Conservation (phyloP, 805 yeast genomes). For the Saturnispora sekii region DNA sequence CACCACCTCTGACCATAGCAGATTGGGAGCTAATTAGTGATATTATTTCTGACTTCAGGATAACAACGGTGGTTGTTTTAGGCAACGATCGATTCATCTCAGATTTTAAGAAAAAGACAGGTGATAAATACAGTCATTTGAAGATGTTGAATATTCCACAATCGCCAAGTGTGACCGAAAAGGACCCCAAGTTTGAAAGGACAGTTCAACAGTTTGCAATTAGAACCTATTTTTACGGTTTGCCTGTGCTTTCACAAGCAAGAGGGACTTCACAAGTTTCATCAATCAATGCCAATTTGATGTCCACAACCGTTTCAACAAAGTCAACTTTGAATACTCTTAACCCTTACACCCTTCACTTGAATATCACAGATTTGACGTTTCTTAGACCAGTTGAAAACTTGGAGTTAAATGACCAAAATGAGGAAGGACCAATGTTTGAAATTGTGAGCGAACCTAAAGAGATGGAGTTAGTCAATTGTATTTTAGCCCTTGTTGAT, state of each 20-base stretch:
- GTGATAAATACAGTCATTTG: slow-evolving; percentile 16
- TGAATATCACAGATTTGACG: slow-evolving; percentile 49
- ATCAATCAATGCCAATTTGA: slow-evolving; percentile 27
- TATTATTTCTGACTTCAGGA: slow-evolving; percentile 48
- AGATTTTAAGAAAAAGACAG: slow-evolving; percentile 47
- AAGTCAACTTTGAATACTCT: slow-evolving; percentile 29
- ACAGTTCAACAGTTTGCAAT: slow-evolving; percentile 67
- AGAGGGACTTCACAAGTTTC: slow-evolving; percentile 19
- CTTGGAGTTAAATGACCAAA: slow-evolving; percentile 12
- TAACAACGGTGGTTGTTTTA: slow-evolving; percentile 55
- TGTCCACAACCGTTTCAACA: slow-evolving; percentile 1
- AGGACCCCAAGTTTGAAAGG: slow-evolving; percentile 60
- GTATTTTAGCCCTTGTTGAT: slow-evolving; percentile 39
- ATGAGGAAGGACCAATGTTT: slow-evolving; percentile 19
- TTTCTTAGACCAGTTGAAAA: slow-evolving; percentile 47
- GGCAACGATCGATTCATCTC: slow-evolving; percentile 64
- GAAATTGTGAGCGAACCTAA: slow-evolving; percentile 29
- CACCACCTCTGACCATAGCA: slow-evolving; percentile 52
- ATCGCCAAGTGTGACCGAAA: slow-evolving; percentile 69
- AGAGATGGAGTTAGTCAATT: slow-evolving; percentile 53
- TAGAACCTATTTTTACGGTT: slow-evolving; percentile 84
- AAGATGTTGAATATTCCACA: slow-evolving; percentile 52
- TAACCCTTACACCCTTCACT: slow-evolving; percentile 80
- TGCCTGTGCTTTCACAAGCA: background rate
- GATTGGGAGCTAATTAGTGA: slow-evolving; percentile 44